phyloP scores from a whole-genome alignment of 129 eudicot species.

The Centaurea solstitialis region DNA sequence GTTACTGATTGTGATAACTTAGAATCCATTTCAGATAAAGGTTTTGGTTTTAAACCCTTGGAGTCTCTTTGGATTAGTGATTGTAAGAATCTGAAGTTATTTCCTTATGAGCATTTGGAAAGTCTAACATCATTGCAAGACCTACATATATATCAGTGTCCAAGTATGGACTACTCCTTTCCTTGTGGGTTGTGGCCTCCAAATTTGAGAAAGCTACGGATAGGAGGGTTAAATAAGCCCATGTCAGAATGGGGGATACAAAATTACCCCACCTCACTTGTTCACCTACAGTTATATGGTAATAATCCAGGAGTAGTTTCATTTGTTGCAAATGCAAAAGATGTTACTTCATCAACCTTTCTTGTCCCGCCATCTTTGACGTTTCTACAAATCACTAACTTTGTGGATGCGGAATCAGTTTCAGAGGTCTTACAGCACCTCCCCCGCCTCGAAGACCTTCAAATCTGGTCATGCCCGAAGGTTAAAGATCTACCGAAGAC shows the following conservation, averaged over 20 bases:
- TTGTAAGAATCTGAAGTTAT: no score
- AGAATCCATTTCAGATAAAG: no score
- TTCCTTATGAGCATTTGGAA: no score
- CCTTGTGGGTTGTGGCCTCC: no score
- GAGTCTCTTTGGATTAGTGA: no score
- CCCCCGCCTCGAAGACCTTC: neutral
- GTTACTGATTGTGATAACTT: neutral
- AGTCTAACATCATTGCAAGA: no score
- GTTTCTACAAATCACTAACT: rapidly evolving
- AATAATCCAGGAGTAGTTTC: neutral
- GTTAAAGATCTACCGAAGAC: neutral
- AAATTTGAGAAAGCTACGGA: neutral
- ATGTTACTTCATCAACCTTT: neutral
- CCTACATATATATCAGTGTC: no score
- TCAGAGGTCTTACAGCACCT: neutral
- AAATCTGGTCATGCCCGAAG: neutral
- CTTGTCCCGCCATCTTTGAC: neutral
- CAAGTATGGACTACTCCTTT: no score
- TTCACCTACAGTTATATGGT: neutral
- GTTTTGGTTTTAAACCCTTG: no score
- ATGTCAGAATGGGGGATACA: neutral
- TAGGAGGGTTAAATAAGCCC: neutral
- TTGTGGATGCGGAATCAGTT: neutral
- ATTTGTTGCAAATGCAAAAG: neutral
- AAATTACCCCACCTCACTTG: neutral